Evolutionary conservation across 2,329 filamentous ascomycete species (phyloP).

Genomic region (Calonectria montana): DNA sequence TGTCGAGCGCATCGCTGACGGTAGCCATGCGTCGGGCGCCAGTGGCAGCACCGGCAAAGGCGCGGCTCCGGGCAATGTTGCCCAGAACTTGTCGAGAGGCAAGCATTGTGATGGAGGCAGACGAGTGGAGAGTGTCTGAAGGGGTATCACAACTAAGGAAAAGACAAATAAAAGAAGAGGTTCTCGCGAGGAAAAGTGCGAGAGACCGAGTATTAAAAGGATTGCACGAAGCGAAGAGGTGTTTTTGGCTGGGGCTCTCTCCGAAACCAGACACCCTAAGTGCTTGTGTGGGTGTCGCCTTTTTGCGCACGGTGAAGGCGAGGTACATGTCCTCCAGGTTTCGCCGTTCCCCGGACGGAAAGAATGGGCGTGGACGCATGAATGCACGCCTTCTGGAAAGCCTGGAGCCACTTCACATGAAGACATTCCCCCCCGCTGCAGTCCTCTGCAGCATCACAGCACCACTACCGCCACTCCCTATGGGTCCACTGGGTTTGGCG

Average conservation of each 20-base stretch:
- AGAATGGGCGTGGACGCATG: not conserved
- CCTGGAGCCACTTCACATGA: not conserved
- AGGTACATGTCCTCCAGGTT: slow-evolving; percentile 31
- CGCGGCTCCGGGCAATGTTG: slow-evolving; percentile 71
- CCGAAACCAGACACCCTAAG: slow-evolving; percentile 32
- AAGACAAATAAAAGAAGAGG: slow-evolving; percentile 34
- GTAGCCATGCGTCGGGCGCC: slow-evolving; percentile 82
- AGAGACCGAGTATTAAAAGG: slow-evolving; percentile 44
- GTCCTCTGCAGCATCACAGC: not conserved
- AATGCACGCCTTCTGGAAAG: not conserved
- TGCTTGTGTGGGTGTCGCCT: slow-evolving; percentile 20
- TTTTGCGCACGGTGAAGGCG: slow-evolving; percentile 28
- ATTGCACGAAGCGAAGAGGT: slow-evolving; percentile 32
- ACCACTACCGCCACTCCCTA: slow-evolving; percentile 12
- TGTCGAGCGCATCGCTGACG: slow-evolving; percentile 86
- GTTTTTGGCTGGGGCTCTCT: slow-evolving; percentile 39
- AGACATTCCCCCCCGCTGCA: not conserved
- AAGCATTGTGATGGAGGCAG: slow-evolving; percentile 66
- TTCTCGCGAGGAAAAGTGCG: slow-evolving; percentile 34
- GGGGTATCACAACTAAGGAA: slow-evolving; percentile 37
- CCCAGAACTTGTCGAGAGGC: slow-evolving; percentile 78
- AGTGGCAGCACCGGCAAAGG: slow-evolving; percentile 66
- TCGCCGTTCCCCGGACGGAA: slow-evolving; percentile 16
- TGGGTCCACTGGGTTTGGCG: slow-evolving; percentile 20
- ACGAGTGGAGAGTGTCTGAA: slow-evolving; percentile 41